A percentile compares a stretch with the other conserved stretches of the same genome.
Conservation (phyloP, 2,329 filamentous ascomycete genomes). For the Pseudofabraea citricarpa region DNA sequence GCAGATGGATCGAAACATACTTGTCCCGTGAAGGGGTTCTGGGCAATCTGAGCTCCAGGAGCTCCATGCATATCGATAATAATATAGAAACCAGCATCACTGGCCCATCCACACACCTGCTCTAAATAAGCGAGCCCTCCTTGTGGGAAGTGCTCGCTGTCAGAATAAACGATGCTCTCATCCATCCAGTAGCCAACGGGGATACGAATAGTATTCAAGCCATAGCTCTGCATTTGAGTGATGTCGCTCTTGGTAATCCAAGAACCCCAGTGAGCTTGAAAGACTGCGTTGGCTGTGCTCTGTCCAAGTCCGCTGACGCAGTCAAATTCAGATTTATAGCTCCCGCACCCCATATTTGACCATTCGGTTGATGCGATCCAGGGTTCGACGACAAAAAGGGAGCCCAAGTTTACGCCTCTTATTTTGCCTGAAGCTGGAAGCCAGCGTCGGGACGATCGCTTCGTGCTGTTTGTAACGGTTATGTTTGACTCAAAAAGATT, state of each 20-base stretch:
- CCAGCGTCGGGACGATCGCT: constrained; percentile 12
- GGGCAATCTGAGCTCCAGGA: constrained; percentile 37
- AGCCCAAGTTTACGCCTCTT: constrained; percentile 44
- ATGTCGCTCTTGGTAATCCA: constrained; percentile 44
- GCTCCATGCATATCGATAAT: constrained; percentile 45
- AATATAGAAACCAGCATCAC: constrained; percentile 40
- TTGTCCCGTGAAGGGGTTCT: constrained; percentile 37
- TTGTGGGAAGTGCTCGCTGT: constrained; percentile 42
- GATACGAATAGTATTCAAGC: constrained; percentile 43
- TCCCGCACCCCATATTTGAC: constrained; percentile 39
- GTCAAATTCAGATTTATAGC: constrained; percentile 38
- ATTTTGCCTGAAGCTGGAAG: constrained; percentile 31
- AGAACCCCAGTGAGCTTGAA: constrained; percentile 39
- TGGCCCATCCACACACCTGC: constrained; percentile 38
- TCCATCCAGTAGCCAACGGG: constrained; percentile 47
- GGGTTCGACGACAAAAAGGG: constrained; percentile 42
- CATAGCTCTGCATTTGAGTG: constrained; percentile 36
- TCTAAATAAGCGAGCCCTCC: constrained; percentile 40
- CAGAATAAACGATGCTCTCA: constrained; percentile 37
- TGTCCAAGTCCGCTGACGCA: constrained; percentile 42
- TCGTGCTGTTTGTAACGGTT: background rate
- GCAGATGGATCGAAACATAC: constrained; percentile 4
- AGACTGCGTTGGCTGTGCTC: constrained; percentile 35
- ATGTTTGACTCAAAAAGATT: constrained; percentile 13
- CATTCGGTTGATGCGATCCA: constrained; percentile 39